Conservation (phyloP, 805 yeast genomes). For the Maudiozyma barnettii region DNA sequence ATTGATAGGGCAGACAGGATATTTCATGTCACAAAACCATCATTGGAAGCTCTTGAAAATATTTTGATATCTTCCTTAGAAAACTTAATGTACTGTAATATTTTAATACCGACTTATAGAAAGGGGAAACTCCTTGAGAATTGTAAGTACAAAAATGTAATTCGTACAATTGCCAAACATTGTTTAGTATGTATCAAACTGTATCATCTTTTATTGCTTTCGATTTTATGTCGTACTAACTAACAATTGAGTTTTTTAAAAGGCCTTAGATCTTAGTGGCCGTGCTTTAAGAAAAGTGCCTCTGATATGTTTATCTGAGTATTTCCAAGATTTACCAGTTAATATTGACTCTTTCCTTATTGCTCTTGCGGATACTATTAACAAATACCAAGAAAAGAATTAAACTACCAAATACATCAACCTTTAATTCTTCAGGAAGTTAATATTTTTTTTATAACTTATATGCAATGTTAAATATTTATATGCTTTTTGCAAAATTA, state of each 20-base stretch:
- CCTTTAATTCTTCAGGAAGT: too few species aligned
- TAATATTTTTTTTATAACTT: background rate
- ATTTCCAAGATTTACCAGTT: slow-evolving; percentile 20
- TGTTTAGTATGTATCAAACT: slow-evolving; percentile 20
- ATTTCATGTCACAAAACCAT: slow-evolving; percentile 31
- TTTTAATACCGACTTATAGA: background rate
- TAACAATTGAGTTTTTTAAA: slow-evolving; percentile 4
- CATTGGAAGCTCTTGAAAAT: slow-evolving; percentile 20
- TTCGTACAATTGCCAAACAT: slow-evolving; percentile 12
- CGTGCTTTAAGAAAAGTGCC: slow-evolving; percentile 24
- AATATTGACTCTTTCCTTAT: slow-evolving; percentile 16
- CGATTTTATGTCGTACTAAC: background rate
- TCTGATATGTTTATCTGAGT: slow-evolving; percentile 22
- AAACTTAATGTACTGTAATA: slow-evolving; percentile 10
- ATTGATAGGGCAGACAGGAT: slow-evolving; percentile 35
- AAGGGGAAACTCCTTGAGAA: too few species aligned
- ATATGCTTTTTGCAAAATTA: background rate
- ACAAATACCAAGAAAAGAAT: background rate
- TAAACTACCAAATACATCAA: background rate
- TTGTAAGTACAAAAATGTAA: slow-evolving; percentile 6
- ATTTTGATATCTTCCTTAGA: slow-evolving; percentile 27
- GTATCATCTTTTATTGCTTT: too few species aligned
- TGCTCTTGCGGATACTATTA: slow-evolving; percentile 14
- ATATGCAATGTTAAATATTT: background rate
- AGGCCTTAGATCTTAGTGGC: slow-evolving; percentile 24